A percentile compares a stretch with the other conserved stretches of the same genome.
Evolutionary conservation across 1,284 basidiomycete genomes (phyloP).

Genomic region (Sanghuangporus sanghuang): DNA sequence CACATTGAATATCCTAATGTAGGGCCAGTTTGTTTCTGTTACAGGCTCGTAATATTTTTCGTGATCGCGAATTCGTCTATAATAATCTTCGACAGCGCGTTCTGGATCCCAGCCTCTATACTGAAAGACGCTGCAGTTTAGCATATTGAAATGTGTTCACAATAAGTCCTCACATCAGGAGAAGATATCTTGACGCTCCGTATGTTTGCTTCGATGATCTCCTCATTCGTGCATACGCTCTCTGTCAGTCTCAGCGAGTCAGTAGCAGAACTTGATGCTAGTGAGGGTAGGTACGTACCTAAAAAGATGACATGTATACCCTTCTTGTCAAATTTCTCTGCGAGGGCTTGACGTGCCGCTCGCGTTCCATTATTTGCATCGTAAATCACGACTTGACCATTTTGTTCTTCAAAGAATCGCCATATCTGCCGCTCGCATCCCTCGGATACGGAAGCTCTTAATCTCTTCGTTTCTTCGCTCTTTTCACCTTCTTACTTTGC

Average conservation of each 20-base stretch:
- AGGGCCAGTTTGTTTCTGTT: constrained; percentile 82
- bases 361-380: constrained; percentile 96
- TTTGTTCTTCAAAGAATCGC: constrained; percentile 76
- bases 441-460: constrained; percentile 69
- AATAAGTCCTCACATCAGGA: constrained; percentile 71
- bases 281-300: constrained; percentile 45
- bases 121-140: constrained; percentile 36
- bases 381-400: constrained; percentile 97
- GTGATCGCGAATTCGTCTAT: constrained; percentile 82
- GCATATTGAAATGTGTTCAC: not conserved
- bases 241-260: constrained; percentile 42
- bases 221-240: constrained; percentile 82
- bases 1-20: constrained; percentile 94
- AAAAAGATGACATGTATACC: constrained; percentile 92
- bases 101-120: constrained; percentile 93
- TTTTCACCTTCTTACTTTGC: constrained; percentile 53
- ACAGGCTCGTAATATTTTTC: constrained; percentile 88
- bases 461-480: constrained; percentile 69
- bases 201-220: constrained; percentile 93
- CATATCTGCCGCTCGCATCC: constrained; percentile 87
- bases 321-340: constrained; percentile 78
- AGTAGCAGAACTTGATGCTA: not conserved
- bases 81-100: constrained; percentile 89
- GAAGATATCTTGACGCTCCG: constrained; percentile 97
- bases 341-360: constrained; percentile 62